Evolutionary conservation across 345 rosid species (phyloP), one percentile per base, ranked within the genome.

Genomic region (Heritiera fomes): DNA sequence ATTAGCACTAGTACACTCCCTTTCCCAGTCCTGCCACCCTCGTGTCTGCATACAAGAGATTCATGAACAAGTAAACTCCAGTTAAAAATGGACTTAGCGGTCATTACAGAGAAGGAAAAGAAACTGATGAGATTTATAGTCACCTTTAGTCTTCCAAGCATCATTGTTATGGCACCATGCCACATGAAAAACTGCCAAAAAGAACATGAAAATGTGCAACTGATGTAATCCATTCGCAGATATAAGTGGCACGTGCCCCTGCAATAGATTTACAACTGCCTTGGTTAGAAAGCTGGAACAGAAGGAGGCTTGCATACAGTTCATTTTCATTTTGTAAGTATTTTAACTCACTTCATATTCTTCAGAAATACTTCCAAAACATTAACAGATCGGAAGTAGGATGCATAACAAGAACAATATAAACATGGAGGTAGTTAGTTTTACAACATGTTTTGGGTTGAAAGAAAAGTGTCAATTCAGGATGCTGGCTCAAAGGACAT

Each of bases 151-250:
- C 92, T 86, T 83, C 99, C 99, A 32, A 96, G 97, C 85, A 82
- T 86, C 99, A 94, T 96, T 6, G 93, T 92, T 28, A 86, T 59
- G 18, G 89, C 93, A 79, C 99, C 89, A 65, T 15, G 88, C 45
- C 49, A 94, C 98, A 80, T 96, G 99, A 82, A 96, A 94, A 82
- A 90, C 94, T 61, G 99, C 98, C 77, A 94, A 88, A 82, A 96
- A 96, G 89, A 94, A 96, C 6, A 94, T 90, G 86, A 92, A 94
- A 65, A 94, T 96, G 82, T 94, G 98, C 78, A 96, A 67, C 82
- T 96, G 99, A 84, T 94, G 99, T 80, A 96, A 79, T 38, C 90
- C 99, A 41, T 92, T 77, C 63, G 84, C 46, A 30, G 99, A 92
- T 82, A 96, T 34, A 34, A 34, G 38, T 3, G 38, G 38, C 38